Base-by-base conservation (phyloP, 2,329 filamentous ascomycete species). In the Ophidiomyces ophidiicola region DNA sequence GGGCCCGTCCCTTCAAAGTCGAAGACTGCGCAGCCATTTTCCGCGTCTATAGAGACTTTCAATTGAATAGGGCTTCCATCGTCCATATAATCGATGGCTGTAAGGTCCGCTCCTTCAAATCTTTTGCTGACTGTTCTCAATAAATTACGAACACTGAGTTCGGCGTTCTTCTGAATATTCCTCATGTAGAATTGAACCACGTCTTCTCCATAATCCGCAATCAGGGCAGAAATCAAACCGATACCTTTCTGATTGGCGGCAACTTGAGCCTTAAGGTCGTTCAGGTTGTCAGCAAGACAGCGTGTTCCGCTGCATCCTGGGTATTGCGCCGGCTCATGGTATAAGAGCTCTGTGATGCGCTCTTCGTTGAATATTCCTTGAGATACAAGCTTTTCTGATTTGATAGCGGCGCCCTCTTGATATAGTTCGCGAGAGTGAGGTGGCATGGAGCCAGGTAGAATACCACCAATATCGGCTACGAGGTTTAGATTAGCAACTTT, bases 191-290 rank as follows among this genome's bases (percentile, higher is more conserved):
- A 78, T 46, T 82, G 74, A 0, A 87, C 82, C 0, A 80, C 77
- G 2, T 74, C 66, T 53, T 82, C 72, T 10, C 76, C 75, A 49
- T 85, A 87, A 51, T 88, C 82, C 25, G 73, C 71, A 49, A 87
- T 84, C 3, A 87, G 62, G 0, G 71, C 68, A 26, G 68, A 69
- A 45, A 88, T 85, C 14, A 85, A 67, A 29, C 73, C 78, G 51
- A 85, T 85, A 4, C 83, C 83, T 53, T 84, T 85, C 50, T 84
- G 78, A 50, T 90, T 88, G 6, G 82, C 81, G 1, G 83, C 81
- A 4, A 87, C 76, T 53, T 87, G 82, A 1, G 83, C 83, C 58
- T 86, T 85, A 28, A 90, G 66, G 53, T 90, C 83, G 44, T 82
- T 83, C 51, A 90, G 66, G 53, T 90, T 90, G 55, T 90, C 83